phyloP scores from a whole-genome alignment of 805 yeast species.

The Wickerhamomyces strasburgensis region DNA sequence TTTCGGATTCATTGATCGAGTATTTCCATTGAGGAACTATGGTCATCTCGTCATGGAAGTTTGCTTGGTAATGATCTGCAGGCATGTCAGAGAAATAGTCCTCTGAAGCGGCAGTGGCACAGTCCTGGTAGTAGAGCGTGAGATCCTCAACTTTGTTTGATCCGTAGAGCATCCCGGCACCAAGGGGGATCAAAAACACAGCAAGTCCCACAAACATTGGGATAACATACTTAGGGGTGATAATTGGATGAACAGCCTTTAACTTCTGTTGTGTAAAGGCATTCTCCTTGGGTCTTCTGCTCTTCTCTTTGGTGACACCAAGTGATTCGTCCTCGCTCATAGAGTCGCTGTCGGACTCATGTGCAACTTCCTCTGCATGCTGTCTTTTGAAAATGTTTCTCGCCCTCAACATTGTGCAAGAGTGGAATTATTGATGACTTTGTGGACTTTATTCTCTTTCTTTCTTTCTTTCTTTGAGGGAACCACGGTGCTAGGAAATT shows the following conservation, averaged over 20 bases:
- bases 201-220: constrained; percentile 74
- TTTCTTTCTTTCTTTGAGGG: no score
- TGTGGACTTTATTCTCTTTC: no score
- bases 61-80: constrained; percentile 44
- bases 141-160: constrained; percentile 68
- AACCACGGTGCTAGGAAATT: no score
- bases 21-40: constrained; percentile 65
- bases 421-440: no score
- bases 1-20: constrained; percentile 34
- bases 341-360: constrained; percentile 37
- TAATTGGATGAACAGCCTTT: constrained; percentile 66
- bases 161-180: constrained; percentile 74
- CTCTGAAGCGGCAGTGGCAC: constrained; percentile 49
- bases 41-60: constrained; percentile 45
- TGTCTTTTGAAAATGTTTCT: constrained; percentile 23
- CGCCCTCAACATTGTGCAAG: constrained; percentile 16
- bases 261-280: constrained; percentile 67
- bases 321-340: constrained; percentile 40
- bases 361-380: constrained; percentile 7
- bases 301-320: constrained; percentile 37
- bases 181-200: constrained; percentile 82
- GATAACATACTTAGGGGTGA: constrained; percentile 84
- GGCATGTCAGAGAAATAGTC: constrained; percentile 50
- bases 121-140: constrained; percentile 68
- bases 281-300: constrained; percentile 66